A percentile compares a stretch with the other conserved stretches of the same genome.
Evolutionary conservation across 2,329 filamentous ascomycete species (phyloP).

Genomic region (Pyrenophora seminiperda): DNA sequence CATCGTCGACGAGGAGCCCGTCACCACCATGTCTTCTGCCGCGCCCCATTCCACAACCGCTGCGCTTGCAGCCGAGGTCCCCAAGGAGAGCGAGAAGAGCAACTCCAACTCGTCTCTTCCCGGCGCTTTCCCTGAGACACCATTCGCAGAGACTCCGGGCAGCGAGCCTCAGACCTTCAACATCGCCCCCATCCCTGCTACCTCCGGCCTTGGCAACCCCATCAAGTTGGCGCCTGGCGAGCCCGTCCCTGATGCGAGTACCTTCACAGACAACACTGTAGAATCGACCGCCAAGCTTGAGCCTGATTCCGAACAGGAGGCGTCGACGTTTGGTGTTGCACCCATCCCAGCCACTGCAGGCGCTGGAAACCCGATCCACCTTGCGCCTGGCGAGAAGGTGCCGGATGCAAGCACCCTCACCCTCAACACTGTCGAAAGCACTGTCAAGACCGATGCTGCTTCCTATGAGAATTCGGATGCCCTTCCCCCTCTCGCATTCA

Average conservation of each 20-base stretch:
- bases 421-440: slow-evolving; percentile 70
- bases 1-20: slow-evolving; percentile 59
- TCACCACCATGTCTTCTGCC: slow-evolving; percentile 67
- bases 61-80: slow-evolving; percentile 68
- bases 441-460: slow-evolving; percentile 67
- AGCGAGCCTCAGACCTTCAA: slow-evolving; percentile 54
- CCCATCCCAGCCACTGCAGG: slow-evolving; percentile 64
- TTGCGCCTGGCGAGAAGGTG: slow-evolving; percentile 80
- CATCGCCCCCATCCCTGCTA: slow-evolving; percentile 65
- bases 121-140: slow-evolving; percentile 75
- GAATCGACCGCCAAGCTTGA: slow-evolving; percentile 58
- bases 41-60: slow-evolving; percentile 74
- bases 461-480: slow-evolving; percentile 84
- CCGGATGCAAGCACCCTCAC: slow-evolving; percentile 69
- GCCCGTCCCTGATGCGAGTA: slow-evolving; percentile 71
- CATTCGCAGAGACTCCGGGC: slow-evolving; percentile 62
- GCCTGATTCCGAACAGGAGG: slow-evolving; percentile 38
- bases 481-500: slow-evolving; percentile 52
- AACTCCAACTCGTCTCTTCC: slow-evolving; percentile 53
- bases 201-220: slow-evolving; percentile 71
- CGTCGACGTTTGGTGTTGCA: slow-evolving; percentile 58
- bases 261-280: slow-evolving; percentile 71
- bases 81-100: slow-evolving; percentile 57
- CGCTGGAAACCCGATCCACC: slow-evolving; percentile 76
- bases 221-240: slow-evolving; percentile 79